Evolutionary conservation across 2,329 filamentous ascomycete species (phyloP), one percentile per base, ranked within the genome.

Genomic region (Botrytis porri): DNA sequence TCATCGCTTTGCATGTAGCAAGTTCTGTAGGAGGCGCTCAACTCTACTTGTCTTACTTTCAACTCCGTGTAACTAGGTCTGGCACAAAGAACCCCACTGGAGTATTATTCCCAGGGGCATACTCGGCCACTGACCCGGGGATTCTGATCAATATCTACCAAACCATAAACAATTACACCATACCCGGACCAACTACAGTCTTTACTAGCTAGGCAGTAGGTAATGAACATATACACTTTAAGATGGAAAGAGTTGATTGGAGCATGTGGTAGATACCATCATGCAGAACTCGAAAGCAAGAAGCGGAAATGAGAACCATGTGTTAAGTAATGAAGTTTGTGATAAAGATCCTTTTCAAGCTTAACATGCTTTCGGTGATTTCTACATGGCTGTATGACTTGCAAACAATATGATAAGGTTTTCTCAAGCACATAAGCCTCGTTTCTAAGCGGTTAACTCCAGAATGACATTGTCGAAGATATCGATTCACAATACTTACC

Each of bases 1-100:
- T 86, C 45, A 82, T 88, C 60, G 86, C 86, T 10, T 82, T 88
- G 62, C 86, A 88, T 80, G 85, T 86, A 29, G 86, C 86, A 25
- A 79, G 80, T 74, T 78, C 74, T 20, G 73, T 74, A 22, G 83
- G 81, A 32, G 79, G 78, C 22, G 82, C 83, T 32, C 82, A 84
- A 72, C 81, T 82, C 74, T 83, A 83, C 73, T 77, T 82, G 65
- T 80, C 79, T 29, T 84, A 81, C 75, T 80, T 66, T 63, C 61
- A 65, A 73, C 63, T 72, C 10, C 54, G 57, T 25, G 22, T 72
- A 29, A 72, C 63, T 39, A 54, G 63, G 16, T 69, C 63, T 8
- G 70, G 39, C 35, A 61, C 63, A 29, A 61, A 69, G 25, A 72
- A 8, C 29, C 51, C 63, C 18, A 35, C 62, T 67, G 43, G 59